phyloP scores from a whole-genome alignment of 257 asterid species.

The Rehmannia glutinosa region DNA sequence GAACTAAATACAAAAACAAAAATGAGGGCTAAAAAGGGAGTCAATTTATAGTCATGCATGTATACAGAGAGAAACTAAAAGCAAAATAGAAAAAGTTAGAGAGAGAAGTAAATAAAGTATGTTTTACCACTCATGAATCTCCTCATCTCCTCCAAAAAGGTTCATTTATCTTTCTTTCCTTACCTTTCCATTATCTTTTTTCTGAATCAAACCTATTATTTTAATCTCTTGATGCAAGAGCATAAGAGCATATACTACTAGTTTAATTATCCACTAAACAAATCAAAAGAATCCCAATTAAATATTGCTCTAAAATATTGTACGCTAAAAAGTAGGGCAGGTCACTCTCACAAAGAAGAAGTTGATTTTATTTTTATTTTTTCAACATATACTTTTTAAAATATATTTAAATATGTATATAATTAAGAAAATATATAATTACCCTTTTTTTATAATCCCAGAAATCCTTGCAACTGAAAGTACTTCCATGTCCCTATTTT shows the following conservation, averaged over 20 bases:
- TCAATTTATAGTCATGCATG: conserved; percentile 40
- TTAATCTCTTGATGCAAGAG: conserved; percentile 28
- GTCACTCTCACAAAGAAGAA: conserved; percentile 1
- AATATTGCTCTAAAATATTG: background rate
- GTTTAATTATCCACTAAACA: conserved; percentile 6
- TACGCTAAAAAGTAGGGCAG: conserved; percentile 34
- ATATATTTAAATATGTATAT: no score
- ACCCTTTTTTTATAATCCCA: conserved; percentile 16
- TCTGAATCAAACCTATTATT: conserved; percentile 15
- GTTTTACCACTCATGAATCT: conserved; percentile 58
- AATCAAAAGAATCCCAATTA: conserved; percentile 9
- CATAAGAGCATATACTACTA: conserved; percentile 21
- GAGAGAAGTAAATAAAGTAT: conserved; percentile 28
- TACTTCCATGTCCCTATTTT: conserved; percentile 46
- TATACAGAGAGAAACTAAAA: conserved; percentile 10
- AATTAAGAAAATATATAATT: no score
- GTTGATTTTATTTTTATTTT: background rate
- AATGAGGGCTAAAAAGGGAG: conserved; percentile 44
- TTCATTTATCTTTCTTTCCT: conserved; percentile 41
- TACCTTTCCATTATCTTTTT: conserved; percentile 25
- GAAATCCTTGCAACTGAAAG: conserved; percentile 57
- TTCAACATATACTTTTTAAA: no score
- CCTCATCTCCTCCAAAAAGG: conserved; percentile 56
- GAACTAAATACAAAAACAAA: conserved; percentile 29
- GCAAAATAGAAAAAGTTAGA: conserved; percentile 10